Percentiles rank a stretch among this genome's conserved stretches.
These are phyloP conservation scores for Eucalyptus viminalis DNA, from an alignment of 345 rosid species.

Conservation along the genomic window DNA sequence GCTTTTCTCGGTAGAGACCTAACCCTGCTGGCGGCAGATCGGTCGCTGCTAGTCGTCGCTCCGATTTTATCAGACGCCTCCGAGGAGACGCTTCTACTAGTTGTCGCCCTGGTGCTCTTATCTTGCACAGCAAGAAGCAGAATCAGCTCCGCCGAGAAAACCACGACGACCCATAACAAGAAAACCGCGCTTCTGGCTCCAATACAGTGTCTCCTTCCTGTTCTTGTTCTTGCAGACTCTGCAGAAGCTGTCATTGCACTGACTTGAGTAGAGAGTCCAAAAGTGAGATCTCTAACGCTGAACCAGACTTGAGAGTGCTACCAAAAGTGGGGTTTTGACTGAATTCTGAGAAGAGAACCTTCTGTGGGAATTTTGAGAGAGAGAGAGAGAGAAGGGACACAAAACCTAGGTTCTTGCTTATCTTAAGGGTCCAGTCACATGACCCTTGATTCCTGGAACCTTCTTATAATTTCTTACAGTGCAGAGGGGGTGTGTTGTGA, in stretches of 20 bases:
- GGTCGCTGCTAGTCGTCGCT: not conserved
- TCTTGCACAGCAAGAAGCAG: slow-evolving; percentile 20
- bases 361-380: not conserved
- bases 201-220: not conserved
- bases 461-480: slow-evolving; percentile 41
- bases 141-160: slow-evolving; percentile 7
- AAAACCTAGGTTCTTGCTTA: not conserved
- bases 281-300: not conserved
- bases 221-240: not conserved
- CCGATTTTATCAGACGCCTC: not conserved
- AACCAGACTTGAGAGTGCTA: not conserved
- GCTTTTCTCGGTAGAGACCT: not conserved
- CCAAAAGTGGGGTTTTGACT: not conserved
- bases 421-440: slow-evolving; percentile 46
- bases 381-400: not conserved
- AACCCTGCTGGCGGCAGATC: not conserved
- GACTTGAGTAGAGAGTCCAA: not conserved
- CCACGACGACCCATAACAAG: slow-evolving; percentile 32
- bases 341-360: not conserved
- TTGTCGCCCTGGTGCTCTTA: not conserved
- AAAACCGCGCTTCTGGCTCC: slow-evolving; percentile 8
- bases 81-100: not conserved
- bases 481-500: not conserved
- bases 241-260: slow-evolving; percentile 16
- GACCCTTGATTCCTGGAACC: slow-evolving; percentile 96